phyloP scores from a whole-genome alignment of 2,329 filamentous ascomycete genomes.

The Penicillium aurantiogriseum region DNA sequence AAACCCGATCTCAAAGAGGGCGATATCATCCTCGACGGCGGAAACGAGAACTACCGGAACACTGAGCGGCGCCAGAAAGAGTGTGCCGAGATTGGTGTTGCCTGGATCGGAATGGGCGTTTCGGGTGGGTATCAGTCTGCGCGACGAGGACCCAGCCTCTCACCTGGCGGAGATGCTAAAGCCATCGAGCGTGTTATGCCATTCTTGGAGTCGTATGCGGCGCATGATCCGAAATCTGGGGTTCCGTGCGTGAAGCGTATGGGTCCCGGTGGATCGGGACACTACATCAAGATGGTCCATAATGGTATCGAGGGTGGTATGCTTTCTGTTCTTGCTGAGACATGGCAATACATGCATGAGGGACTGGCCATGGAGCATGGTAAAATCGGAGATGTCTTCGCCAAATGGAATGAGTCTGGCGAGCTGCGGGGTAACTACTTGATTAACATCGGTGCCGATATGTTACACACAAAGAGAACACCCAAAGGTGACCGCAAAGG shows the following conservation, averaged over 20 bases:
- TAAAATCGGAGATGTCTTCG: constrained; percentile 60
- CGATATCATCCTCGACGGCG: constrained; percentile 68
- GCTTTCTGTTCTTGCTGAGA: constrained; percentile 63
- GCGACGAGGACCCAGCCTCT: constrained; percentile 64
- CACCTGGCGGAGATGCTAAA: constrained; percentile 60
- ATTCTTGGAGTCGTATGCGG: constrained; percentile 59
- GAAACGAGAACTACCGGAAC: constrained; percentile 65
- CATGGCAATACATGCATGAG: constrained; percentile 62
- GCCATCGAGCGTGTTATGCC: constrained; percentile 61
- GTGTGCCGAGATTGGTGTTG: constrained; percentile 57
- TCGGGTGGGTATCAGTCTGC: constrained; percentile 69
- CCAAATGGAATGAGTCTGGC: constrained; percentile 59
- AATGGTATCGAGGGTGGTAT: constrained; percentile 74
- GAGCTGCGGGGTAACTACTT: constrained; percentile 62
- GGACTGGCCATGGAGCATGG: constrained; percentile 60
- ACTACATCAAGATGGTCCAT: constrained; percentile 75
- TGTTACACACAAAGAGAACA: constrained; percentile 55
- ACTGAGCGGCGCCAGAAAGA: constrained; percentile 63
- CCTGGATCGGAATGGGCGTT: constrained; percentile 67
- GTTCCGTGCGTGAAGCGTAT: constrained; percentile 60
- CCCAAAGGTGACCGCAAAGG: constrained; percentile 34
- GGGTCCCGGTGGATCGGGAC: constrained; percentile 63
- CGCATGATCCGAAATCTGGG: constrained; percentile 58
- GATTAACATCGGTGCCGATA: constrained; percentile 61
- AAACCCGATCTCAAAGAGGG: constrained; percentile 55